Base-by-base conservation (phyloP, 495 filamentous ascomycete species). In the Aspergillus olivimuriae region DNA sequence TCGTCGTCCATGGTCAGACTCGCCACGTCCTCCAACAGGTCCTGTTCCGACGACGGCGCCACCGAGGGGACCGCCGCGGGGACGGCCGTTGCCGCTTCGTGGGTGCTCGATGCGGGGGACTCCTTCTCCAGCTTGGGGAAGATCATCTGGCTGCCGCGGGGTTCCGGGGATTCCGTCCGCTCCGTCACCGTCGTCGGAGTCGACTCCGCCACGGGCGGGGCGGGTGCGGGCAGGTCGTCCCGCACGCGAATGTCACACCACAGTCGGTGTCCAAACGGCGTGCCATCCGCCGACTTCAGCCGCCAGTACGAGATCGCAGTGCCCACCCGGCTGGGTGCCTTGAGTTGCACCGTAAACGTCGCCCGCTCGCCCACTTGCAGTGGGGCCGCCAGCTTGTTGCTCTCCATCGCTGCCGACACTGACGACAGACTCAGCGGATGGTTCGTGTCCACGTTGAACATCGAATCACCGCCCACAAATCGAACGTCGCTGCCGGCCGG, bases 81-180 rank as follows among this genome's bases (percentile, higher is more conserved):
- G 16, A 58, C 52, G 8, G 56, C 45, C n/a, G 52, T 44, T 10
- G 52, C 47, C 23, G 72, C 73, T 58, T 84, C 76, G 53, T 94
- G 82, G 30, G 85, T 78, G 64, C 88, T 95, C 10, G 82, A 72
- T 26, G 77, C 75, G 3, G 92, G 91, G 14, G 89, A 94, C 63
- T 97, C 92, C 65, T 95, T 95, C 47, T 92, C 88, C 15, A 98
- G 78, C 65, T 84, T 91, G 47, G 94, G 94, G 79, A 98, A 97
- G 55, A 97, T 89, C 87, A 97, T 95, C 44, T 82, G 76, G 61
- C 83, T 84, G 39, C 74, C 62, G 15, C 57, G 50, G 30, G 14
- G 41, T n/a, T n/a, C 41, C 14, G 38, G 9, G 5, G 5, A 4
- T 15, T 12, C 3, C 7, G 14, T 16, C 1, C 32, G 35, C 10